Base-by-base conservation (phyloP, 2,329 filamentous ascomycete genomes). In the Corynespora cassiicola region DNA sequence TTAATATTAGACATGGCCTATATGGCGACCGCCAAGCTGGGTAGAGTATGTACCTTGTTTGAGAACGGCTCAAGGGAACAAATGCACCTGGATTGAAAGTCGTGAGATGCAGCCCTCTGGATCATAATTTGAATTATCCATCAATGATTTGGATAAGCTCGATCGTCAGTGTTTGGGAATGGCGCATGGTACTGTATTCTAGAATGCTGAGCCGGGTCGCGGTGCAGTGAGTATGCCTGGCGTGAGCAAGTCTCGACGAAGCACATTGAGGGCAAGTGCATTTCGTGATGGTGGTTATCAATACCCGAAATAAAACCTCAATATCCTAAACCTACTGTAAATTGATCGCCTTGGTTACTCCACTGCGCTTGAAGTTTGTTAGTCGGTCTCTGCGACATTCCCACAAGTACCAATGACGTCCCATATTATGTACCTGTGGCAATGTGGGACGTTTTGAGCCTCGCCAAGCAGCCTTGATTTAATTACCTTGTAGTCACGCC, bases 401-500 rank as follows among this genome's bases (percentile, higher is more conserved):
- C 12, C 6, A 9, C 14, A 6, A 28, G 15, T 39, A 25, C 15
- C 34, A 38, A 19, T 24, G 29, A 25, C 15, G 6, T 10, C 26
- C 15, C 28, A n/a, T 37, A 36, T 48, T 45, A 40, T 35, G 29
- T 38, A 17, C 7, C 25, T 28, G 6, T 24, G 42, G 38, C 26
- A 47, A 44, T 37, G 15, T 10, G 16, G 34, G 14, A 27, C 34
- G 29, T 32, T 36, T 39, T 31, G 31, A 30, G 28, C 36, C 16
- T 12, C 30, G 57, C 57, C 53, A 59, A 65, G 60, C 20, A 26
- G 34, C 50, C 26, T 45, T 52, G 41, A 21, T 36, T 57, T 57
- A 48, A 63, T 60, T 65, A 47, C 46, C 52, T 45, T 52, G 52
- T 58, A 54, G 44, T 52, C 55, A 57, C 40, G 34, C 44, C 44